These are phyloP conservation scores for Trichoderma polysporum DNA, from an alignment of 2,329 filamentous ascomycete genomes.

Conservation along the genomic window DNA sequence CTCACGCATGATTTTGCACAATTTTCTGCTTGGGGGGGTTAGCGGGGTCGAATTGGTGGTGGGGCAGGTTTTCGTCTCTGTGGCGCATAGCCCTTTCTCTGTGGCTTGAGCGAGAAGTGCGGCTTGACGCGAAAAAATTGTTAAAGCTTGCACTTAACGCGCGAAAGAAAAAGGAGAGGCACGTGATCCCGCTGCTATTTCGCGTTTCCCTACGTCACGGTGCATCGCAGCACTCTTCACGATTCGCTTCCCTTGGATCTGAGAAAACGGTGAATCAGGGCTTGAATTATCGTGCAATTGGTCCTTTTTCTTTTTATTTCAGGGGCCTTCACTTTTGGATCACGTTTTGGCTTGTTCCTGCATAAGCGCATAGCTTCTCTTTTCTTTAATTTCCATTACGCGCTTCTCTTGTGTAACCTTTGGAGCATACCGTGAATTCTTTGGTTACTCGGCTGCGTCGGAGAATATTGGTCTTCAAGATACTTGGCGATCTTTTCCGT, in stretches of 20 bases:
- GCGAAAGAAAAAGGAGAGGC: conserved; percentile 7
- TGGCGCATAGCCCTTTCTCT: too few relatives aligned
- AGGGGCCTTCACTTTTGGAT: not conserved
- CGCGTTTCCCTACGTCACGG: conserved; percentile 36
- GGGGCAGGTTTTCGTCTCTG: conserved; percentile 8
- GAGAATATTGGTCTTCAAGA: not conserved
- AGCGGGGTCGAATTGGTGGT: conserved; percentile 20
- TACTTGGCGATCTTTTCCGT: not conserved
- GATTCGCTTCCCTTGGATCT: not conserved
- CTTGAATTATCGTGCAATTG: not conserved
- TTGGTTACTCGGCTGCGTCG: not conserved
- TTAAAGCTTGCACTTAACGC: conserved; percentile 23
- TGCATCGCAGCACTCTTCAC: conserved; percentile 1
- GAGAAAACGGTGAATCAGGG: not conserved
- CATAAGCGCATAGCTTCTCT: not conserved
- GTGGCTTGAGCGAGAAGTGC: not conserved
- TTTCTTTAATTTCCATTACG: not conserved
- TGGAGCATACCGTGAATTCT: not conserved
- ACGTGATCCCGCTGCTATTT: conserved; percentile 38
- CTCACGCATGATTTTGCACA: not conserved
- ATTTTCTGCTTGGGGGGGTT: not conserved
- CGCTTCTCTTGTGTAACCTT: not conserved
- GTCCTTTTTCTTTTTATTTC: not conserved
- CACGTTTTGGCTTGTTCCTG: not conserved
- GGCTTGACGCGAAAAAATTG: conserved; percentile 1